Evolutionary conservation across 768 basidiomycete species (phyloP).

Genomic region (Royoungia palumana): DNA sequence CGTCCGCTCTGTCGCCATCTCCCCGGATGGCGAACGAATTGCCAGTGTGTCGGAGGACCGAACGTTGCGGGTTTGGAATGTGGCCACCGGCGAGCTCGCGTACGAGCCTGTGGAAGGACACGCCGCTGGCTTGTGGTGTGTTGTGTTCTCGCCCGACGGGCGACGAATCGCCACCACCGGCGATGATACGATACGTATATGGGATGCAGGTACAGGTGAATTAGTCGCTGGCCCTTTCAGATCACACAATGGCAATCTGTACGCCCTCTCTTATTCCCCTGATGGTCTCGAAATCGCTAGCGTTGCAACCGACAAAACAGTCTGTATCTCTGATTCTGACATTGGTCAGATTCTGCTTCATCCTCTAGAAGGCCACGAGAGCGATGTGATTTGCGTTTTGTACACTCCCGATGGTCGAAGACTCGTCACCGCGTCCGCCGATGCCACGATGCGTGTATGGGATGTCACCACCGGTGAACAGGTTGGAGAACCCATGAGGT

Average conservation of each 20-base stretch:
- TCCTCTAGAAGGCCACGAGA: constrained; percentile 27
- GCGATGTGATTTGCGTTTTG: constrained; percentile 28
- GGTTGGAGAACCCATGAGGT: constrained; percentile 28
- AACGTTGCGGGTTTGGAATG: constrained; percentile 28
- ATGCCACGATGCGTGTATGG: constrained; percentile 31
- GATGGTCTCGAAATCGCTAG: constrained; percentile 31
- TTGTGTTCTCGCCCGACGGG: constrained; percentile 33
- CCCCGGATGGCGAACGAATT: constrained; percentile 26
- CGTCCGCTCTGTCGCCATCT: constrained; percentile 29
- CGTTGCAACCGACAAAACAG: constrained; percentile 30
- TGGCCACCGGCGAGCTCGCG: constrained; percentile 17
- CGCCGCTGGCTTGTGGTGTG: constrained; percentile 24
- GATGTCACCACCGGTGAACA: constrained; percentile 27
- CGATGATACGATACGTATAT: constrained; percentile 32
- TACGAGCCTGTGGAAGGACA: constrained; percentile 29
- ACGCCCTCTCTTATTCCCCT: constrained; percentile 38
- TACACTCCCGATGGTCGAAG: constrained; percentile 29
- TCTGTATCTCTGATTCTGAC: constrained; percentile 32
- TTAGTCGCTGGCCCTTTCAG: constrained; percentile 27
- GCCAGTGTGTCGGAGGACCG: constrained; percentile 31
- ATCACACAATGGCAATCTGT: constrained; percentile 31
- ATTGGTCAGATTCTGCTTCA: constrained; percentile 35
- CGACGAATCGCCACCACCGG: constrained; percentile 31
- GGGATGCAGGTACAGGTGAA: constrained; percentile 28
- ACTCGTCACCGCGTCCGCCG: constrained; percentile 27